Base-by-base conservation (phyloP, 441 rosid genomes). In the Populus hybrid region DNA sequence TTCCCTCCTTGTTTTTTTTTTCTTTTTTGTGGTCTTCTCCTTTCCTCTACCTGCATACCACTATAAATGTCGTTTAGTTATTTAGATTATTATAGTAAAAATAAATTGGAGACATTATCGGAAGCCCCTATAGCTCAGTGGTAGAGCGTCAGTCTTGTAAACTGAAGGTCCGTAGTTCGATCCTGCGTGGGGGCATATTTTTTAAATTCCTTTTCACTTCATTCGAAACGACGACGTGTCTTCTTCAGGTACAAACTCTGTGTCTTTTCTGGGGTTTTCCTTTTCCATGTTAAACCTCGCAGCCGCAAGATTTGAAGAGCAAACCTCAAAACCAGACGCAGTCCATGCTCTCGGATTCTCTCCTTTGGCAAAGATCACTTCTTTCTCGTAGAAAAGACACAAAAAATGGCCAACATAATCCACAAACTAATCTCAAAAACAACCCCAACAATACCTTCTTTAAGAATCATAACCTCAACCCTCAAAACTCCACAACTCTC, bases 81-180 rank as follows among this genome's bases (percentile, higher is more conserved):
- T 14, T 50, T 14, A 38, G 0, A 14, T 46, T 14, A 0, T 50
- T 14, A 46, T 50, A 50, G 0, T 0, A 0, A 14, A 50, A 2
- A 14, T 5, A 50, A 46, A 30, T 30, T 26, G 28, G 28, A 26
- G 28, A 2, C 28, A 1, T 26, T 1, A 26, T 26, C 2, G 28
- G 28, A 2, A 42, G 95, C 97, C 93, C 87, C 53, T 88, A 88
- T 94, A 87, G 98, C 93, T 89, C 95, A 92, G 94, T 91, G 95
- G 97, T 92, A 90, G 97, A 91, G 93, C 94, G 93, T 88, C 93
- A 88, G 95, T 90, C 93, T 90, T 87, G 97, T 87, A 91, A 91
- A 91, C 97, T 92, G 97, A 90, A 92, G 94, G 97, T 89, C 94
- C 90, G 87, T 82, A 89, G 94, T 92, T 94, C 95, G 93, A 92